A percentile compares a stretch with the other conserved stretches of the same genome.
These are phyloP conservation scores for Pyrenophora teres DNA, from an alignment of 2,329 filamentous ascomycete genomes.

Conservation along the genomic window DNA sequence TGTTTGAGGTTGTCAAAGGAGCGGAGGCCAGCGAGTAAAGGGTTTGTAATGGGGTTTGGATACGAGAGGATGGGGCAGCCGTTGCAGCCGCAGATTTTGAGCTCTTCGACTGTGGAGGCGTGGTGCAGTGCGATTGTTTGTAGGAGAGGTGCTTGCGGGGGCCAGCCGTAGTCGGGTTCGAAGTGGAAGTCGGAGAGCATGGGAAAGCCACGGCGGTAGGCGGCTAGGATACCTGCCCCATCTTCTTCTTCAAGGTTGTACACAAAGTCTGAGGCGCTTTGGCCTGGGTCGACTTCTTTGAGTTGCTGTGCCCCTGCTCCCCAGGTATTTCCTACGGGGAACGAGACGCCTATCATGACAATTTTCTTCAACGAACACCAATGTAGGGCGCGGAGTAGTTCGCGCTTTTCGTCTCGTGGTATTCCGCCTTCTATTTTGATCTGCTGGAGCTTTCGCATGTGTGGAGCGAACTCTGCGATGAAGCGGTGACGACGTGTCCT, in stretches of 20 bases:
- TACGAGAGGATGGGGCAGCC: conserved; percentile 50
- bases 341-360: conserved; percentile 52
- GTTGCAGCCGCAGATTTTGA: conserved; percentile 56
- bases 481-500: conserved; percentile 44
- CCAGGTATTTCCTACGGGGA: conserved; percentile 54
- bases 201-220: conserved; percentile 27
- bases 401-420: conserved; percentile 54
- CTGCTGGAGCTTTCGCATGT: conserved; percentile 49
- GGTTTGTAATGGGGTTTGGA: conserved; percentile 45
- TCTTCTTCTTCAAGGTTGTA: conserved; percentile 40
- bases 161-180: conserved; percentile 50
- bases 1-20: conserved; percentile 51
- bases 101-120: conserved; percentile 48
- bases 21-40: conserved; percentile 48
- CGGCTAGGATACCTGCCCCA: conserved; percentile 28
- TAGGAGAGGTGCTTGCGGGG: conserved; percentile 46
- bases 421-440: conserved; percentile 56
- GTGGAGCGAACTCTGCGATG: conserved; percentile 50
- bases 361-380: conserved; percentile 51
- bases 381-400: conserved; percentile 51
- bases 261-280: conserved; percentile 18
- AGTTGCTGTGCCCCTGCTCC: conserved; percentile 44
- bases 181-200: conserved; percentile 35
- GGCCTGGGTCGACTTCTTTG: conserved; percentile 33
- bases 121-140: conserved; percentile 51